Base-by-base conservation (phyloP, 495 filamentous ascomycete genomes). In the Cairneyella variabilis region DNA sequence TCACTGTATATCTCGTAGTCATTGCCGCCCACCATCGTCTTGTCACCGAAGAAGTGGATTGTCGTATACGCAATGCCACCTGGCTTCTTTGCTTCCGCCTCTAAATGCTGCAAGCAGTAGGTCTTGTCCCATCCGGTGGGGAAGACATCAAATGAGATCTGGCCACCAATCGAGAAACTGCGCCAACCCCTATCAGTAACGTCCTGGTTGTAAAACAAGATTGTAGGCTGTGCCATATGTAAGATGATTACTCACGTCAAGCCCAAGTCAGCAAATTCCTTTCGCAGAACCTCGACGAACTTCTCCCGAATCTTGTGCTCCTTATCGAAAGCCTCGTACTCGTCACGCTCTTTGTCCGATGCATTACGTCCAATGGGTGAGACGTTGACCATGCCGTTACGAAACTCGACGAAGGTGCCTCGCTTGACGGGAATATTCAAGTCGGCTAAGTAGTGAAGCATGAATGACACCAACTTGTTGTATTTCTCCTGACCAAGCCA, bases 141-240 rank as follows among this genome's bases (percentile, higher is more conserved):
- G 78, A 98, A 98, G 56, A 97, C 90, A 66, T 98, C 93, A 73
- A 98, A 98, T 51, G 89, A 96, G 66, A 98, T 95, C 63, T 97
- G 89, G 36, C 93, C 93, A 59, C 93, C 93, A 61, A 98, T 91
- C 40, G 89, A 91, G 75, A 83, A 96, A 23, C 89, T 91, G 52
- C 57, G 26, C 25, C 41, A 52, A 39, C 50, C 38, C 17, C 26
- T 7, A 39, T 51, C 57, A 53, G 53, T 28, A 40, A 37, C 21
- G 21, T 7, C 16, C 12, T 25, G n/a, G 14, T 42, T 52, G 57
- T n/a, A 39, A 41, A 16, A 51, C 14, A 21, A 51, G 1, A 3
- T 16, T 17, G 5, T 7, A 3, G 10, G 41, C 20, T n/a, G n/a
- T n/a, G n/a, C n/a, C 10, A 18, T 2, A 56, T 43, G 48, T 42